Percentiles rank a stretch among this genome's conserved stretches.
Evolutionary conservation across 116 monocot species (phyloP).

Genomic region (Posidonia oceanica): DNA sequence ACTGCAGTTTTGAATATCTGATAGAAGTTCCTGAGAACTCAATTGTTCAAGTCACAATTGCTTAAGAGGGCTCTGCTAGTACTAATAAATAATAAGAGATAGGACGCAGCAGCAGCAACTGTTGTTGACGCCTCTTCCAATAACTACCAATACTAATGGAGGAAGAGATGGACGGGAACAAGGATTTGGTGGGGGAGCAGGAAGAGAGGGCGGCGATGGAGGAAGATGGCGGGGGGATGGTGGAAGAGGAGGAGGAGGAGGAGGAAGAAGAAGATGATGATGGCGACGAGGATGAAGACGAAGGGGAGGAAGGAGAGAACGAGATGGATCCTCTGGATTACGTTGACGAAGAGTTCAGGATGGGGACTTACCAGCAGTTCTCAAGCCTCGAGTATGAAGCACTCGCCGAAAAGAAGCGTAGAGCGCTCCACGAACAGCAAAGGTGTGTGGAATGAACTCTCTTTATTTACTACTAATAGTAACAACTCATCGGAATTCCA

Average conservation of each 20-base stretch:
- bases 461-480: neutral
- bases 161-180: no score
- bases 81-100: no score
- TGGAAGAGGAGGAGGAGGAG: slow-evolving; percentile 7
- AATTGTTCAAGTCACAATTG: no score
- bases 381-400: slow-evolving; percentile 69
- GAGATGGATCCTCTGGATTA: slow-evolving; percentile 50
- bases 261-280: slow-evolving; percentile 22
- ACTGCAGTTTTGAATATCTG: no score
- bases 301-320: slow-evolving; percentile 26
- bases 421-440: slow-evolving; percentile 14
- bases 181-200: no score
- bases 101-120: no score
- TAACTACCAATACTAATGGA: no score
- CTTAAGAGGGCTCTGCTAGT: no score
- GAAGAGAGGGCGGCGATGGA: no score
- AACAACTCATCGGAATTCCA: neutral
- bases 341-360: slow-evolving; percentile 21
- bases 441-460: neutral
- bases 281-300: slow-evolving; percentile 31
- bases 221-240: no score
- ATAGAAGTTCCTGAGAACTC: neutral
- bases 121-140: no score
- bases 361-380: slow-evolving; percentile 52
- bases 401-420: slow-evolving; percentile 72